A percentile compares a stretch with the other conserved stretches of the same genome.
These are phyloP conservation scores for Polygonum maritimum DNA, from an alignment of 148 eudicot genomes.

Conservation along the genomic window DNA sequence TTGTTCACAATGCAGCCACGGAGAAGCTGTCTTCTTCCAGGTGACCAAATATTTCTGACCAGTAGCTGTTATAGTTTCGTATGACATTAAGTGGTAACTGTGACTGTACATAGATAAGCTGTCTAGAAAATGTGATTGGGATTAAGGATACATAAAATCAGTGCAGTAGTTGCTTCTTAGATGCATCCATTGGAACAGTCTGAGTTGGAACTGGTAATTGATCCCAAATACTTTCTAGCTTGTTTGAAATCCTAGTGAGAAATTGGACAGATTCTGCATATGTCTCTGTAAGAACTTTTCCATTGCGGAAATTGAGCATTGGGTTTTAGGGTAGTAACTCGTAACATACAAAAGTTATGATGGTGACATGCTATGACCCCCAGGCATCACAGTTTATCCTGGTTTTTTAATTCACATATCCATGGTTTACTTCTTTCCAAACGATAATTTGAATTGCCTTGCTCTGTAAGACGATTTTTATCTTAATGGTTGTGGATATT, in stretches of 20 bases:
- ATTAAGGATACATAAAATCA: background rate
- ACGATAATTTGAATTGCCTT: background rate
- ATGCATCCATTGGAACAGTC: background rate
- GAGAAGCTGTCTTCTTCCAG: constrained; percentile 99
- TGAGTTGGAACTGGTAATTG: background rate
- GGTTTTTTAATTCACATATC: background rate
- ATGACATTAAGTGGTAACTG: background rate
- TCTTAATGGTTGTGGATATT: background rate
- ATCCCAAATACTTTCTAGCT: background rate
- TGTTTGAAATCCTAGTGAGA: background rate
- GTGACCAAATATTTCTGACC: constrained; percentile 19
- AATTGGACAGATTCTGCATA: too few species aligned
- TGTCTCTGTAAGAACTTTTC: background rate
- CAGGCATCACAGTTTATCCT: background rate
- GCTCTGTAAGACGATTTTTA: background rate
- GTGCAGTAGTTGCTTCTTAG: background rate
- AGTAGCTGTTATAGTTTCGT: background rate
- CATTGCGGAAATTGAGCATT: background rate
- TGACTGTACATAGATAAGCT: background rate
- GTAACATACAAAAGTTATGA: background rate
- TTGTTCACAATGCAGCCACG: constrained; percentile 79
- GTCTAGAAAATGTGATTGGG: background rate
- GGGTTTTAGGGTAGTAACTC: background rate
- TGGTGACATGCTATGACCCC: background rate
- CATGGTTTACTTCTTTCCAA: background rate